A percentile compares a stretch with the other conserved stretches of the same genome.
phyloP scores from a whole-genome alignment of 2,329 filamentous ascomycete genomes.

The Orbilia blumenaviensis region DNA sequence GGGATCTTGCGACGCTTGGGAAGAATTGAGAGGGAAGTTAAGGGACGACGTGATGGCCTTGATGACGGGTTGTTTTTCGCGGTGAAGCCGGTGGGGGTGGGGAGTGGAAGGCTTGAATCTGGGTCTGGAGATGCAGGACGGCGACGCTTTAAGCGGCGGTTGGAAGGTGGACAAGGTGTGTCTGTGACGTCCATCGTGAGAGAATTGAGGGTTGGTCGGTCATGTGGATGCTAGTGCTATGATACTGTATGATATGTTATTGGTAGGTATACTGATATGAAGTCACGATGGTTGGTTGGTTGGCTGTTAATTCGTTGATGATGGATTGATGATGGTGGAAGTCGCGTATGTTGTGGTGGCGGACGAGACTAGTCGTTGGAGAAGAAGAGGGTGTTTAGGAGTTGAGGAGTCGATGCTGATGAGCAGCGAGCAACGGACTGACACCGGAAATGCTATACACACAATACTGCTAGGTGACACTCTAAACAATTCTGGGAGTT shows the following conservation, averaged over 20 bases:
- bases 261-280: background rate
- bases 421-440: background rate
- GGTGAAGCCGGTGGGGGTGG: slow-evolving; percentile 13
- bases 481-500: too few relatives aligned
- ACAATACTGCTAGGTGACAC: background rate
- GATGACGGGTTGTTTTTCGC: background rate
- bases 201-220: background rate
- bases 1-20: slow-evolving; percentile 42
- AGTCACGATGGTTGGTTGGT: background rate
- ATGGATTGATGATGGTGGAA: background rate
- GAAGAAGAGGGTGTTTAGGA: too few relatives aligned
- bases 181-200: slow-evolving; percentile 35
- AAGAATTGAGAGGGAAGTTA: slow-evolving; percentile 28
- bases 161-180: slow-evolving; percentile 38
- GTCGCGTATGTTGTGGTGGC: background rate
- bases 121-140: slow-evolving; percentile 31
- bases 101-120: slow-evolving; percentile 7
- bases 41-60: background rate
- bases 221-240: too few relatives aligned
- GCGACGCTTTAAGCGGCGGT: slow-evolving; percentile 29
- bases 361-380: too few relatives aligned
- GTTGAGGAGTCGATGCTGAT: background rate
- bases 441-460: too few relatives aligned
- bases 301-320: background rate
- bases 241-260: background rate